Evolutionary conservation across 495 filamentous ascomycete genomes (phyloP).

Genomic region (Corynascus novoguineensis): DNA sequence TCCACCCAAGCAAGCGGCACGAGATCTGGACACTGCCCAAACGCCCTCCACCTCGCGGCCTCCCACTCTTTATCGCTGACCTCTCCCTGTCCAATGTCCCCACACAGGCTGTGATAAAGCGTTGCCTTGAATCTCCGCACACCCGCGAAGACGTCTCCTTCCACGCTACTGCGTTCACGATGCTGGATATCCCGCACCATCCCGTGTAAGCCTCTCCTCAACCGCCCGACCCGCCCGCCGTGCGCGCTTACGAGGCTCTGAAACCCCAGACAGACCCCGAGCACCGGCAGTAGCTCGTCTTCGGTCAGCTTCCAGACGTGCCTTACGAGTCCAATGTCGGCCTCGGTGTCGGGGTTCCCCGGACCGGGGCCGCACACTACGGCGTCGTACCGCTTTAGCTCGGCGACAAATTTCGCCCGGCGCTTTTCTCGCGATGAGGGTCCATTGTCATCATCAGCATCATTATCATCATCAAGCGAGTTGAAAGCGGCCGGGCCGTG

Average conservation of each 20-base stretch:
- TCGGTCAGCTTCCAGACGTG: slow-evolving; percentile 65
- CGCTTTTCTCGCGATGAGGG: slow-evolving; percentile 10
- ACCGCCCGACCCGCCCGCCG: slow-evolving; percentile 57
- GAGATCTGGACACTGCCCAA: slow-evolving; percentile 34
- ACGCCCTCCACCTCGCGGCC: slow-evolving; percentile 27
- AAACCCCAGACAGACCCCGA: slow-evolving; percentile 91
- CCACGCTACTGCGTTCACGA: slow-evolving; percentile 27
- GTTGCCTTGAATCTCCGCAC: slow-evolving; percentile 62
- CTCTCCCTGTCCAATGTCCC: slow-evolving; percentile 45
- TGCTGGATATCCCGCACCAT: slow-evolving; percentile 63
- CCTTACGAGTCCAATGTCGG: slow-evolving; percentile 75
- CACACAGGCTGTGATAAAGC: slow-evolving; percentile 83
- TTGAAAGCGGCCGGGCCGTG: too few relatives aligned
- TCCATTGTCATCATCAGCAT: neutral
- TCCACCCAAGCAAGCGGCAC: slow-evolving; percentile 64
- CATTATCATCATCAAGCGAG: too few relatives aligned
- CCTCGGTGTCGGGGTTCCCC: slow-evolving; percentile 52
- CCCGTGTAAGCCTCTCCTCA: slow-evolving; percentile 71
- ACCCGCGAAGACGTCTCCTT: slow-evolving; percentile 41
- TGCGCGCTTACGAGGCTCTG: slow-evolving; percentile 70
- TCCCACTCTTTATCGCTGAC: slow-evolving; percentile 33
- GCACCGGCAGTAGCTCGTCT: slow-evolving; percentile 58
- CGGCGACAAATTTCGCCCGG: slow-evolving; percentile 29
- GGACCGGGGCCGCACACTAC: slow-evolving; percentile 78
- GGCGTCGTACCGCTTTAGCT: slow-evolving; percentile 61